A percentile compares a stretch with the other conserved stretches of the same genome.
Evolutionary conservation across 1,284 basidiomycete species (phyloP).

Genomic region (Trametes pubescens): DNA sequence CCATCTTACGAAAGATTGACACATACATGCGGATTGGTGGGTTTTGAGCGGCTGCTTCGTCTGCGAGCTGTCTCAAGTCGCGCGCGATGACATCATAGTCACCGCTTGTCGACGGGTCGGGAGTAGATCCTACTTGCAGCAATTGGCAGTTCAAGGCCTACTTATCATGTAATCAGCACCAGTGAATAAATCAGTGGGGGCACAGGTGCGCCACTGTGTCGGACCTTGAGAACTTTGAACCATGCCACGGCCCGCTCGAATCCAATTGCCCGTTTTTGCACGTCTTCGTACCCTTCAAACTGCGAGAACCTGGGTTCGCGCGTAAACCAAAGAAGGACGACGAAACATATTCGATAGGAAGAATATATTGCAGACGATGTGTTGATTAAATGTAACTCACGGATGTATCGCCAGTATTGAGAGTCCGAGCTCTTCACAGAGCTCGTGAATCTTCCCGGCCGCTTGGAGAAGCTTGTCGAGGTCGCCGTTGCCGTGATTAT

Average conservation of each 20-base stretch:
- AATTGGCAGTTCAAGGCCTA: conserved; percentile 38
- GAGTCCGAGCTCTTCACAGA: conserved; percentile 37
- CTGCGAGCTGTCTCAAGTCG: conserved; percentile 42
- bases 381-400: conserved; percentile 23
- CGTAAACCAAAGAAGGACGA: too few relatives aligned
- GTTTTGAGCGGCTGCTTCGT: conserved; percentile 39
- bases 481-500: conserved; percentile 39
- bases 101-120: conserved; percentile 36
- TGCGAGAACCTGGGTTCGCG: conserved; percentile 43
- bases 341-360: not conserved
- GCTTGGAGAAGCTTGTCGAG: conserved; percentile 37
- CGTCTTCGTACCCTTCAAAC: conserved; percentile 40
- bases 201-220: not conserved
- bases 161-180: not conserved
- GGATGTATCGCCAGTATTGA: conserved; percentile 37
- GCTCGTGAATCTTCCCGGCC: conserved; percentile 32
- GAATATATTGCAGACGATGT: not conserved
- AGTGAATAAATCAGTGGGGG: too few relatives aligned
- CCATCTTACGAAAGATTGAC: not conserved
- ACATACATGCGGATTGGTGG: conserved; percentile 43
- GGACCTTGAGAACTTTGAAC: conserved; percentile 42
- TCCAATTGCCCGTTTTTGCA: conserved; percentile 28
- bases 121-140: conserved; percentile 43
- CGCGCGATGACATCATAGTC: conserved; percentile 42
- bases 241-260: conserved; percentile 39